phyloP scores from a whole-genome alignment of 768 basidiomycete genomes.

The Russula virescens region DNA sequence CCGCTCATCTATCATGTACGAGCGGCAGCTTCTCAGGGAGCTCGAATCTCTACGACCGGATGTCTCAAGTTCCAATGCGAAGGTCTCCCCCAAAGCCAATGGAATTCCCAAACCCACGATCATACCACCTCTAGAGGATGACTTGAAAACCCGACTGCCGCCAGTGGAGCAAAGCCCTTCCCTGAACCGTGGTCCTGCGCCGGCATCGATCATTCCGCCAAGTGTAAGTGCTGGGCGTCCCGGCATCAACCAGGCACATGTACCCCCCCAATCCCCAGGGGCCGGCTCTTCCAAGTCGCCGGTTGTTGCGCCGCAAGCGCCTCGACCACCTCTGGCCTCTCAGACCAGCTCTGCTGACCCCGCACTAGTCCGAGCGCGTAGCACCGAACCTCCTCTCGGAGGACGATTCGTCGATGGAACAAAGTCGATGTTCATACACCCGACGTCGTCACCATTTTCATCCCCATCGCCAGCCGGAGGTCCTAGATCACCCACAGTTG shows the following conservation, averaged over 20 bases:
- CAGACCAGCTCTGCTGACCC: slow-evolving; percentile 30
- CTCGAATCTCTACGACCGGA: slow-evolving; percentile 80
- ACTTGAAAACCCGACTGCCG: slow-evolving; percentile 33
- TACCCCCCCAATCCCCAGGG: slow-evolving; percentile 44
- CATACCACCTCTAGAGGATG: slow-evolving; percentile 62
- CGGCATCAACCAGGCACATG: slow-evolving; percentile 29
- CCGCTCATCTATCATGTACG: slow-evolving; percentile 86
- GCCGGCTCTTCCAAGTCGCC: slow-evolving; percentile 46
- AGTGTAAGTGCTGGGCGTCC: slow-evolving; percentile 19
- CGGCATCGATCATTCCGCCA: slow-evolving; percentile 20
- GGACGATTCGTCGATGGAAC: slow-evolving; percentile 69
- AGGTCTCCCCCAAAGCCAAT: slow-evolving; percentile 43
- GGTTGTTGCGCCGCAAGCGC: neutral
- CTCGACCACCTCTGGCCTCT: slow-evolving; percentile 31
- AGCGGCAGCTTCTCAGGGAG: slow-evolving; percentile 82
- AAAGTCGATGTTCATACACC: slow-evolving; percentile 72
- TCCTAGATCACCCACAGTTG: neutral
- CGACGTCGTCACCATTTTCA: slow-evolving; percentile 33
- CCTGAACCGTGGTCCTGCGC: slow-evolving; percentile 23
- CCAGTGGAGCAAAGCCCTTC: slow-evolving; percentile 25
- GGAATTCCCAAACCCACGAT: slow-evolving; percentile 55
- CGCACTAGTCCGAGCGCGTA: slow-evolving; percentile 28
- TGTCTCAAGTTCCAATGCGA: slow-evolving; percentile 61
- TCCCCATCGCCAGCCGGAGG: neutral
- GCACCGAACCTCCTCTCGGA: slow-evolving; percentile 49